phyloP scores from a whole-genome alignment of 495 filamentous ascomycete species.

The Xylaria castorea region DNA sequence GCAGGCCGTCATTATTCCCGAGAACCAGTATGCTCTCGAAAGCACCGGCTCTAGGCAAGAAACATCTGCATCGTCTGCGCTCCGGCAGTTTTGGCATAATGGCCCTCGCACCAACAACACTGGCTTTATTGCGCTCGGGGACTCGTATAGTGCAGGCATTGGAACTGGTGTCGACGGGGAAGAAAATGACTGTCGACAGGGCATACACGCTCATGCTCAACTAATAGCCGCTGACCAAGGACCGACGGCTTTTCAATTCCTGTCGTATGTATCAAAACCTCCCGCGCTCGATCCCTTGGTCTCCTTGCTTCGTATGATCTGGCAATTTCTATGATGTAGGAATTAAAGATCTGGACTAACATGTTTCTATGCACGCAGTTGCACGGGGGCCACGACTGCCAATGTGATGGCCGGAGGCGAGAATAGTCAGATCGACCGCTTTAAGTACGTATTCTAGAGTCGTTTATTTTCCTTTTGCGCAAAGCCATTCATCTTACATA shows the following conservation, averaged over 20 bases:
- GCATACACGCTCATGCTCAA: conserved; percentile 45
- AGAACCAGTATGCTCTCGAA: background rate
- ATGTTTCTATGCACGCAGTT: conserved; percentile 17
- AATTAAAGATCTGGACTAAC: too few relatives aligned
- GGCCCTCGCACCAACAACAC: background rate
- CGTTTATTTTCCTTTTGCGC: background rate
- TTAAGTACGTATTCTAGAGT: conserved; percentile 32
- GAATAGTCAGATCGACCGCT: conserved; percentile 46
- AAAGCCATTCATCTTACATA: background rate
- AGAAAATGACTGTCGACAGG: conserved; percentile 51
- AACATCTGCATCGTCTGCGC: background rate
- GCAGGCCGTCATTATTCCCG: background rate
- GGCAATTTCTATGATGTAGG: too few relatives aligned
- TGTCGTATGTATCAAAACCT: conserved; percentile 31
- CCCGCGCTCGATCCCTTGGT: too few relatives aligned
- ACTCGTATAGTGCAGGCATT: conserved; percentile 58
- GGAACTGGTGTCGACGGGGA: conserved; percentile 48
- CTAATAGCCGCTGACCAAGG: conserved; percentile 43
- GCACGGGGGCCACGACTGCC: conserved; percentile 46
- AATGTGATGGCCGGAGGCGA: conserved; percentile 41
- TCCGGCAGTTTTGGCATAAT: background rate
- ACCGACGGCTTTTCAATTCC: conserved; percentile 44
- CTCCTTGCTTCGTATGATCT: too few relatives aligned
- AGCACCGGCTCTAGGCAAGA: background rate
- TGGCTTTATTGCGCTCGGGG: conserved; percentile 53